Evolutionary conservation across 2,329 filamentous ascomycete genomes (phyloP).

Genomic region (Beauveria asiatica): DNA sequence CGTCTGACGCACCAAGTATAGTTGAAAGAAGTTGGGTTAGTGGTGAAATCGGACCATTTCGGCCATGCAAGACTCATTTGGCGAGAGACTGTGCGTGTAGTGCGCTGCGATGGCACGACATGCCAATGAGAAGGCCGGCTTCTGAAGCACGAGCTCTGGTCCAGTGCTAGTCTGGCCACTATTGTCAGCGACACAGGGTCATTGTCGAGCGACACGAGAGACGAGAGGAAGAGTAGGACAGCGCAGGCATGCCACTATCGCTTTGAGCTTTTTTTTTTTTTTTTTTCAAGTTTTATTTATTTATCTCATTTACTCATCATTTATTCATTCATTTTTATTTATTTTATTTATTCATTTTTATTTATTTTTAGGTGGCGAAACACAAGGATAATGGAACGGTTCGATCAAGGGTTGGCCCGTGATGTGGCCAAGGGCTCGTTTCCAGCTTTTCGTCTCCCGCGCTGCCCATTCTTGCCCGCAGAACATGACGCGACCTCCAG

Average conservation of each 20-base stretch:
- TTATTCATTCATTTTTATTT: neutral
- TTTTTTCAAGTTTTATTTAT: neutral
- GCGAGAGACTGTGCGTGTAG: neutral
- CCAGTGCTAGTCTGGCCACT: neutral
- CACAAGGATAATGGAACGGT: neutral
- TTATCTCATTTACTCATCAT: neutral
- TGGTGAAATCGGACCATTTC: neutral
- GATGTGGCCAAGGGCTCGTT: neutral
- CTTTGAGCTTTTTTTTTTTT: neutral
- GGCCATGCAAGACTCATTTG: neutral
- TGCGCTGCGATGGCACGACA: neutral
- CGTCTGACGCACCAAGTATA: too few relatives aligned
- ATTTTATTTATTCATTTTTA: neutral
- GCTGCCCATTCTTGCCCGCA: neutral
- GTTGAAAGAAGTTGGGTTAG: too few relatives aligned
- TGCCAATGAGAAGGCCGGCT: neutral
- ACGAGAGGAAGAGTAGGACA: neutral
- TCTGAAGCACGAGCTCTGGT: neutral
- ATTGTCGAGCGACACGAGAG: neutral
- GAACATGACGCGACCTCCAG: neutral
- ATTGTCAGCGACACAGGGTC: neutral
- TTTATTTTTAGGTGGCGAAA: neutral
- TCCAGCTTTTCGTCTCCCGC: neutral
- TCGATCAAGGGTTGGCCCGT: constrained; percentile 9
- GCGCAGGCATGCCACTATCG: neutral